phyloP scores from a whole-genome alignment of 163 green algal species.

The Prototheca cutis region DNA sequence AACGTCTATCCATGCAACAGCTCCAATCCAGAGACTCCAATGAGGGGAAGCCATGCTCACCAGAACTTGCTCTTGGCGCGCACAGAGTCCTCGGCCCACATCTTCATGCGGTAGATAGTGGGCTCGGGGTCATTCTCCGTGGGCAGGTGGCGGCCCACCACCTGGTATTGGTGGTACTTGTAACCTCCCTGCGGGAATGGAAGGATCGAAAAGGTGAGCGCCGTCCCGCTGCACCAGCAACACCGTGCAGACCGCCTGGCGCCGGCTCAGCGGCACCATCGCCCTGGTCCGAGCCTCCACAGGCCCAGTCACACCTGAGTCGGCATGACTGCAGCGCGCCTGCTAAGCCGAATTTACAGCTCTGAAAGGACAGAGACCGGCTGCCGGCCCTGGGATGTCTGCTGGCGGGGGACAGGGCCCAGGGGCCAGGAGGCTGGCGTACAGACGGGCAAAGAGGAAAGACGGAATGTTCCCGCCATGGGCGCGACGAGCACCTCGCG shows the following conservation, averaged over 20 bases:
- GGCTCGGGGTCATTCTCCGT: constrained; percentile 76
- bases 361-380: neutral
- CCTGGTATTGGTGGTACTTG: constrained; percentile 98
- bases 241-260: neutral
- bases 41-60: too few relatives aligned
- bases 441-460: too few relatives aligned
- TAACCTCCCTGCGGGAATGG: constrained; percentile 52
- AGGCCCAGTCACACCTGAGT: neutral
- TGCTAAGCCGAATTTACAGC: neutral
- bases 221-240: too few relatives aligned
- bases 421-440: too few relatives aligned
- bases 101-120: constrained; percentile 98
- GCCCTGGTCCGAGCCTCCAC: too few relatives aligned
- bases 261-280: too few relatives aligned
- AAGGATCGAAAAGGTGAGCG: too few relatives aligned
- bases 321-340: neutral
- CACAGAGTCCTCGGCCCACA: constrained; percentile 88
- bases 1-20: too few relatives aligned
- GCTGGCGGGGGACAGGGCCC: too few relatives aligned
- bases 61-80: constrained; percentile 98
- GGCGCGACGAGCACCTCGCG: too few relatives aligned
- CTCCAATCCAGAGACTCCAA: too few relatives aligned
- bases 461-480: too few relatives aligned
- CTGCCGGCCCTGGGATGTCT: neutral
- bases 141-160: constrained; percentile 93